Conservation (phyloP, 176 grass and related monocot species). For the Avena atlantica region DNA sequence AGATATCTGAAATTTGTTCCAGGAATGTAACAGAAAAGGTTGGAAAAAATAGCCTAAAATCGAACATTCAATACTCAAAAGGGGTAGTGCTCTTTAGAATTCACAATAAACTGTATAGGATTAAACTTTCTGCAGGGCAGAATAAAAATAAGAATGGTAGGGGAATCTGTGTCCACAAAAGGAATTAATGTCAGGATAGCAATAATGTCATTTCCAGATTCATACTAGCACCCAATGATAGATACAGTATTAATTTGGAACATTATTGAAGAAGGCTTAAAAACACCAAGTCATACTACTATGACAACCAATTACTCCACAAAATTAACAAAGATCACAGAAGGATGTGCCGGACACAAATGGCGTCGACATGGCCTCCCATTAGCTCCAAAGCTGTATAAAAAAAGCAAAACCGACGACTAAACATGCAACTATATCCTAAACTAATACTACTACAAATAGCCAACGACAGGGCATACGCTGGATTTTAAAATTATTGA, state of each 20-base stretch:
- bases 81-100: neutral
- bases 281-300: neutral
- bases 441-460: conserved; percentile 42
- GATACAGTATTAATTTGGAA: neutral
- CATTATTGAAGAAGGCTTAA: conserved; percentile 11
- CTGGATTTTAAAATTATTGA: conserved; percentile 19
- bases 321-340: conserved; percentile 25
- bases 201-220: conserved; percentile 25
- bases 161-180: neutral
- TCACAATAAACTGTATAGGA: neutral
- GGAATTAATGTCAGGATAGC: conserved; percentile 14
- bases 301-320: neutral
- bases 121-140: neutral
- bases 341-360: neutral
- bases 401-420: conserved; percentile 42
- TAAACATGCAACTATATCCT: conserved; percentile 36
- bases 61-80: neutral
- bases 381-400: conserved; percentile 36
- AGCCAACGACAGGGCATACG: neutral
- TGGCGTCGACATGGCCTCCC: neutral
- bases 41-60: neutral
- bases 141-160: neutral
- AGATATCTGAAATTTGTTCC: neutral
- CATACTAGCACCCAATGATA: neutral
- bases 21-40: neutral